Evolutionary conservation across 768 basidiomycete species (phyloP), one percentile per base, ranked within the genome.

Genomic region (Rickenella mellea): DNA sequence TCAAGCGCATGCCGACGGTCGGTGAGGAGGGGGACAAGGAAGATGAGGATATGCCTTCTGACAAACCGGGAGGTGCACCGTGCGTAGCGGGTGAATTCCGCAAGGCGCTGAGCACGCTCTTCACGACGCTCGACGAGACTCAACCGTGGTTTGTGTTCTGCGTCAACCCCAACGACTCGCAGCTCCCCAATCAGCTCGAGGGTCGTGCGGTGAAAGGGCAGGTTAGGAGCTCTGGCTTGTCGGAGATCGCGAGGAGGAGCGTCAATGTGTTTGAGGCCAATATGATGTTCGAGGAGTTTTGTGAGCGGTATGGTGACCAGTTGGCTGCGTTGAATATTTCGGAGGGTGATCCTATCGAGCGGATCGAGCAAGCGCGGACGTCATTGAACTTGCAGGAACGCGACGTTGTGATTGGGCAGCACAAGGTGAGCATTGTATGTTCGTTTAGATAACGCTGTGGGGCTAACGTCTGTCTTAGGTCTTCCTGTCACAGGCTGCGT

Each of bases 111-210:
- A 83, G 92, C 54, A 84, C 81, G 0, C 70, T 96, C 12, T 86
- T 97, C 50, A 77, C 84, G 49, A 91, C 90, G 1, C 67, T 97
- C 20, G 80, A 84, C 41, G 93, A 96, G 52, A 85, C 89, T 12
- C 85, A 92, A 63, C 66, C 78, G 2, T 97, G 92, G 92, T 84
- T 80, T 52, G 73, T 96, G 14, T 89, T 94, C 62, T 96, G 91
- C 55, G 63, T 98, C 51, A 91, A 86, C 57, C 91, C 93, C 4
- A 99, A 98, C 56, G 92, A 97, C 63, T 82, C 89, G 20, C 94
- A 94, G 55, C 64, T 97, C 15, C 91, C 93, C 28, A 89, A 91
- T 56, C 93, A 97, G 57, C 67, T 97, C 40, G 94, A 98, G 65
- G 86, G 88, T 9, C 71, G 92, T 33, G 81, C 83, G 29, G 83